Evolutionary conservation across 2,329 filamentous ascomycete genomes (phyloP).

Genomic region (Rugonectria rugulosa): DNA sequence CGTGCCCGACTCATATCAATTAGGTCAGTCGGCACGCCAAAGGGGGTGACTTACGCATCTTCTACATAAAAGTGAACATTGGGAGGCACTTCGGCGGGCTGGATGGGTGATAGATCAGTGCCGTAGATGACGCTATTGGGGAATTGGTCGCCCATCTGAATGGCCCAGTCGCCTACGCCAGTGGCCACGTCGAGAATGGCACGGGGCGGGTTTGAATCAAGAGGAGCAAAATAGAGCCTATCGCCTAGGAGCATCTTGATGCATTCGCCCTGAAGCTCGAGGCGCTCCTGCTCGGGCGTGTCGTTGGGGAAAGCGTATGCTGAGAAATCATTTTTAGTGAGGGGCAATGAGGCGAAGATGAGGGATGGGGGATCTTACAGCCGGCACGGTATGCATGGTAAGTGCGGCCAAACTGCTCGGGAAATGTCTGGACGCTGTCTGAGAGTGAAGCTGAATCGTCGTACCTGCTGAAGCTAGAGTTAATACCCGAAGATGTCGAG

Average conservation of each 20-base stretch:
- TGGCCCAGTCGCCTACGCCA: conserved; percentile 64
- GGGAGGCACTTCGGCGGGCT: conserved; percentile 68
- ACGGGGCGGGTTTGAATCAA: conserved; percentile 41
- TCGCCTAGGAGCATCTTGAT: conserved; percentile 46
- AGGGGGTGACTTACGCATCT: conserved; percentile 52
- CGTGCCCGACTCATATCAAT: background rate
- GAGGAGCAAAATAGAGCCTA: conserved; percentile 50
- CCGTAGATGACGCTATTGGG: conserved; percentile 64
- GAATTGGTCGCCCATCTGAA: conserved; percentile 69
- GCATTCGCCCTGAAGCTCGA: conserved; percentile 46
- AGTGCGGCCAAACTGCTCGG: conserved; percentile 51
- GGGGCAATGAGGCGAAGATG: background rate
- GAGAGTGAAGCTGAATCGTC: conserved; percentile 23
- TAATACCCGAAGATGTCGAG: background rate
- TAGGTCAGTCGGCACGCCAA: background rate
- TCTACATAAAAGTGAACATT: conserved; percentile 79
- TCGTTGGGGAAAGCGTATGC: conserved; percentile 56
- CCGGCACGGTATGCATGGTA: conserved; percentile 55
- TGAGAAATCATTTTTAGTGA: conserved; percentile 25
- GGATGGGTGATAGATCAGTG: conserved; percentile 72
- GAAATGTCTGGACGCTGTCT: conserved; percentile 48
- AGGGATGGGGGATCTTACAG: conserved; percentile 47
- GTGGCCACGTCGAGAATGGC: conserved; percentile 52
- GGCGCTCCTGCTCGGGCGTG: conserved; percentile 47
- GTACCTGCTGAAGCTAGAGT: background rate